Conservation (phyloP, 768 basidiomycete genomes). For the Agrocybe praecox region DNA sequence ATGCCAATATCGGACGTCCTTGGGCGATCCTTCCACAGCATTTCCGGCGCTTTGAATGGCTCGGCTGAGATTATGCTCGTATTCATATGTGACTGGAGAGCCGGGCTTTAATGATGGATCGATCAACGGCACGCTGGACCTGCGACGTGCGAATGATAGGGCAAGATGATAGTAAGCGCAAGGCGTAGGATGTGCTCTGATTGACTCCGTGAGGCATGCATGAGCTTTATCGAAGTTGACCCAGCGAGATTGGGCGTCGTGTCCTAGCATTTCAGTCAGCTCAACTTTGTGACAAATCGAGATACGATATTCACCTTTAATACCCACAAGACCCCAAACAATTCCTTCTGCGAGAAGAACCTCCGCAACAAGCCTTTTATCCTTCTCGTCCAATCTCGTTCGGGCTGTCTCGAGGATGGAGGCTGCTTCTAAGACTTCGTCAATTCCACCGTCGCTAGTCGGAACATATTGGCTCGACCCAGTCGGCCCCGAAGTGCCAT, state of each 20-base stretch:
- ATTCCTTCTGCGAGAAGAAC: slow-evolving; percentile 75
- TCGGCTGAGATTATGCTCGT: slow-evolving; percentile 21
- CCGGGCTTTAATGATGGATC: not conserved
- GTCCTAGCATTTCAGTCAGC: slow-evolving; percentile 44
- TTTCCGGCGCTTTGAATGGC: slow-evolving; percentile 68
- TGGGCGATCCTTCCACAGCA: slow-evolving; percentile 72
- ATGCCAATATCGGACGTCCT: slow-evolving; percentile 83
- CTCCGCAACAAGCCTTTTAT: slow-evolving; percentile 58
- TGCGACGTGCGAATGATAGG: slow-evolving; percentile 60
- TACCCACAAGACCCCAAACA: slow-evolving; percentile 67
- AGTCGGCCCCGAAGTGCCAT: not conserved
- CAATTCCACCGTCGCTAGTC: slow-evolving; percentile 33
- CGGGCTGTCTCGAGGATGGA: slow-evolving; percentile 62
- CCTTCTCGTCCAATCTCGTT: slow-evolving; percentile 48
- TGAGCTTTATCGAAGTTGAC: slow-evolving; percentile 61
- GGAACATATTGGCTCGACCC: not conserved
- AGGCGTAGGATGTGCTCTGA: slow-evolving; percentile 50
- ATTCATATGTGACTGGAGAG: not conserved
- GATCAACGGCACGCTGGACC: not conserved
- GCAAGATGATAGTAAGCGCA: slow-evolving; percentile 81
- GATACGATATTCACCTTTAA: slow-evolving; percentile 51
- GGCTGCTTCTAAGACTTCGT: slow-evolving; percentile 65
- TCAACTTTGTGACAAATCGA: not conserved
- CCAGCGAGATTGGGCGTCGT: slow-evolving; percentile 63
- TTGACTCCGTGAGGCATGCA: slow-evolving; percentile 47